Evolutionary conservation across 1,139 yeast genomes (phyloP).

Genomic region (Wickerhamomyces sp.): DNA sequence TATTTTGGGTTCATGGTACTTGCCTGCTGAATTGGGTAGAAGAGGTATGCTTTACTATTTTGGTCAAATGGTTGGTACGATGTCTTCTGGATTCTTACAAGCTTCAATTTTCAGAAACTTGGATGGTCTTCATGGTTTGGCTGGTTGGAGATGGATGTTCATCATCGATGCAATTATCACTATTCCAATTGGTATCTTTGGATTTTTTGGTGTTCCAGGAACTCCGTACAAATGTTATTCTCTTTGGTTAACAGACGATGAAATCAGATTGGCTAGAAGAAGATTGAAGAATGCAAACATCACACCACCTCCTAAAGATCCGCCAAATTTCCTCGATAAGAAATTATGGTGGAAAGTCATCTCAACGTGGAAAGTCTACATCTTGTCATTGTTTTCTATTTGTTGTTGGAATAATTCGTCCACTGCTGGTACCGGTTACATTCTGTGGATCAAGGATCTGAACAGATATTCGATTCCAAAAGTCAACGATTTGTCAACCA

Average conservation of each 20-base stretch:
- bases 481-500: conserved; percentile 28
- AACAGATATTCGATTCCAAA: conserved; percentile 25
- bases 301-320: conserved; percentile 11
- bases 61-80: conserved; percentile 53
- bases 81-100: conserved; percentile 54
- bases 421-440: conserved; percentile 30
- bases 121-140: conserved; percentile 48
- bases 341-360: conserved; percentile 40
- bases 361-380: conserved; percentile 45
- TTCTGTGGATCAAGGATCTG: conserved; percentile 30
- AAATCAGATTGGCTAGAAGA: conserved; percentile 28
- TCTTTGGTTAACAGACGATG: conserved; percentile 26
- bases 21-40: conserved; percentile 49
- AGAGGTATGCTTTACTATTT: conserved; percentile 50
- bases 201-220: conserved; percentile 55
- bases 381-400: conserved; percentile 41
- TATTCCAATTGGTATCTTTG: conserved; percentile 46
- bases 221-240: conserved; percentile 16
- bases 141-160: conserved; percentile 79
- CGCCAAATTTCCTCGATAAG: conserved; percentile 24
- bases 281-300: conserved; percentile 13
- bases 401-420: conserved; percentile 52
- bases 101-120: conserved; percentile 47
- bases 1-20: conserved; percentile 63
- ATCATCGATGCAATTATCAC: conserved; percentile 66